Base-by-base conservation (phyloP, 2,329 filamentous ascomycete genomes). In the Colletotrichum karsti region DNA sequence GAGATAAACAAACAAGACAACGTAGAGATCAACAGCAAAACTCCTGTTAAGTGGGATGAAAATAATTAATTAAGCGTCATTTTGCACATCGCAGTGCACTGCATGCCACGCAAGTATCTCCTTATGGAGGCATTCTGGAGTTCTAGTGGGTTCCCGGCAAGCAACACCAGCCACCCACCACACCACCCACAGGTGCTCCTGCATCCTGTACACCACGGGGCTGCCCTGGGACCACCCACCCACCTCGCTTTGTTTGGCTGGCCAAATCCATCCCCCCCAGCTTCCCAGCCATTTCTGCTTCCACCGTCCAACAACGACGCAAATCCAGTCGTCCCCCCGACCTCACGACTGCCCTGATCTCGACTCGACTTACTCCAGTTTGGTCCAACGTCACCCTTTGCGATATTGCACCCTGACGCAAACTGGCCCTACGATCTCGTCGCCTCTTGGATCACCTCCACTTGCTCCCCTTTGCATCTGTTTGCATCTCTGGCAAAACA, bases 211-310 rank as follows among this genome's bases (percentile, higher is more conserved):
- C 28, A 59, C 42, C 24, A 51, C 57, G 20, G 30, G 20, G 7
- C 51, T 24, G 35, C 51, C 51, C 30, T 37, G 50, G 48, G 50
- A 24, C 56, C 53, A 64, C 64, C 33, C 26, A 54, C 59, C 60
- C 65, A 54, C 46, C 53, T 68, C 54, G 65, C 65, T 65, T 65
- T 68, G 65, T 65, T 68, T 64, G 53, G 53, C 63, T 62, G 63
- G 48, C 65, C 46, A 61, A 53, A 64, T 59, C 60, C 65, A 68
- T 68, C 65, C 37, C 61, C 65, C 58, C 65, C 60, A 64, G 65
- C 65, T 68, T 68, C 65, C 65, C 65, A 68, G 65, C 65, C 65
- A 65, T 68, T 68, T 65, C 59, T 68, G 61, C 65, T 65, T 59
- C 61, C 53, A 37, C 59, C 61, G 50, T 68, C 65, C 61, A 68